Conservation (phyloP, 2,329 filamentous ascomycete genomes). For the Ophiocordyceps robertsii region DNA sequence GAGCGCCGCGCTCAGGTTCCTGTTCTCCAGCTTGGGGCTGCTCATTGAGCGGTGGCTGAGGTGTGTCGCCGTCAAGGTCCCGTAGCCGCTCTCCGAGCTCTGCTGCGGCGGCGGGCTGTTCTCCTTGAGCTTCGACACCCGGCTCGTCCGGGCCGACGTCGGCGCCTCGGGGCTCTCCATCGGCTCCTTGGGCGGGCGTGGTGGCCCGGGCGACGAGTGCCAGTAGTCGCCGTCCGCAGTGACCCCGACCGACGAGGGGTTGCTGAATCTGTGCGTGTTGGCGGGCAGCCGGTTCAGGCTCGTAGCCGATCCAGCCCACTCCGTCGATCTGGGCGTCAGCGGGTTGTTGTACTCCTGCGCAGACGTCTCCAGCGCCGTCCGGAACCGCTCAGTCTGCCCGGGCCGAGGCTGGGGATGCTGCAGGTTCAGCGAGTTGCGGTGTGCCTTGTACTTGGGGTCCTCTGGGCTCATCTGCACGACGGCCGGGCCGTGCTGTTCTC, state of each 20-base stretch:
- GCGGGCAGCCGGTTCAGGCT: conserved; percentile 40
- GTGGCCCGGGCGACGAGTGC: conserved; percentile 33
- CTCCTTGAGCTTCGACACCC: conserved; percentile 38
- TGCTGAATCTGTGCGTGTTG: conserved; percentile 34
- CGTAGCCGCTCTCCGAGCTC: conserved; percentile 40
- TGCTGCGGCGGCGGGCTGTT: conserved; percentile 43
- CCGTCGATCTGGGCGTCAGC: conserved; percentile 44
- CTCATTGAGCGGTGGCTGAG: conserved; percentile 39
- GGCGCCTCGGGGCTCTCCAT: conserved; percentile 27
- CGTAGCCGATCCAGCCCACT: conserved; percentile 49
- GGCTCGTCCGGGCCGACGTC: conserved; percentile 32
- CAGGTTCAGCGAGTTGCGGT: conserved; percentile 67
- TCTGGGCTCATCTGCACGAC: conserved; percentile 40
- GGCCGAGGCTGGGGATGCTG: conserved; percentile 68
- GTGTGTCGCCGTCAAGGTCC: conserved; percentile 30
- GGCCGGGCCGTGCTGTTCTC: conserved; percentile 20
- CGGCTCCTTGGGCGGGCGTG: conserved; percentile 50
- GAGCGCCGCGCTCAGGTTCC: conserved; percentile 40
- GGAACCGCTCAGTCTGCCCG: conserved; percentile 61
- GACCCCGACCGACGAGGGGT: conserved; percentile 20
- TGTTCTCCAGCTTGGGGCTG: conserved; percentile 43
- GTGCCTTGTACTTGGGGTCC: conserved; percentile 70
- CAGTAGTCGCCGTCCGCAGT: conserved; percentile 28
- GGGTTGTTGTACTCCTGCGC: conserved; percentile 54
- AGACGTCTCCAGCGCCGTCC: conserved; percentile 59